These are phyloP conservation scores for Serendipita sp. DNA, from an alignment of 768 basidiomycete genomes.

Conservation along the genomic window DNA sequence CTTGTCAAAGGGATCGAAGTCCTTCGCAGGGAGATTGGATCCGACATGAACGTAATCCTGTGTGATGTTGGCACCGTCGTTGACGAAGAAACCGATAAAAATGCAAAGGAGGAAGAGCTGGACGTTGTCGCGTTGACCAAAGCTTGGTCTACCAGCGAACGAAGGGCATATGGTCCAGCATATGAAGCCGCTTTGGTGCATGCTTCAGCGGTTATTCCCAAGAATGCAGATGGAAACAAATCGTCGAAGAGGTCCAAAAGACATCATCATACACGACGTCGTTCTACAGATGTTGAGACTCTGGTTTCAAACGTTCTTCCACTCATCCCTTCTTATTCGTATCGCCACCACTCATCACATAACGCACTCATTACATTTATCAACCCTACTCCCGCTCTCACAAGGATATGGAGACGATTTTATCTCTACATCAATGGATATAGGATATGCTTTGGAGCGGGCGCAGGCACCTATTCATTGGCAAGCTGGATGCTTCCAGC, in stretches of 20 bases:
- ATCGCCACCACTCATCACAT: background rate
- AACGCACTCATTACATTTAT: background rate
- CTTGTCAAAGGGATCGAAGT: constrained; percentile 58
- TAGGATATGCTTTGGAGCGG: constrained; percentile 58
- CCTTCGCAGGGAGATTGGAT: constrained; percentile 52
- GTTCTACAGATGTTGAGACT: constrained; percentile 36
- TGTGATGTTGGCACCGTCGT: constrained; percentile 46
- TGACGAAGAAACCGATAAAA: constrained; percentile 22
- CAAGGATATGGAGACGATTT: constrained; percentile 29
- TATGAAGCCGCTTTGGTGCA: constrained; percentile 27
- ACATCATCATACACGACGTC: background rate
- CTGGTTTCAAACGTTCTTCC: constrained; percentile 44
- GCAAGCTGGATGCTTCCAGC: constrained; percentile 52
- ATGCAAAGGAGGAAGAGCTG: constrained; percentile 19
- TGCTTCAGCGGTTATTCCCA: background rate
- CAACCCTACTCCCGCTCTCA: constrained; percentile 10
- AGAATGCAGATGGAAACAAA: background rate
- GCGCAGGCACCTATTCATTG: constrained; percentile 56
- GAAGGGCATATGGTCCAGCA: constrained; percentile 52
- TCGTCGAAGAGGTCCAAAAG: background rate
- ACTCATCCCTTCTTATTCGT: constrained; percentile 20
- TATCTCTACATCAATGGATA: constrained; percentile 49
- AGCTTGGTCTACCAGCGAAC: constrained; percentile 61
- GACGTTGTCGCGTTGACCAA: constrained; percentile 32
- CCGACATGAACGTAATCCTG: constrained; percentile 45